Conservation (phyloP, 257 asterid species). For the Perilla frutescens region DNA sequence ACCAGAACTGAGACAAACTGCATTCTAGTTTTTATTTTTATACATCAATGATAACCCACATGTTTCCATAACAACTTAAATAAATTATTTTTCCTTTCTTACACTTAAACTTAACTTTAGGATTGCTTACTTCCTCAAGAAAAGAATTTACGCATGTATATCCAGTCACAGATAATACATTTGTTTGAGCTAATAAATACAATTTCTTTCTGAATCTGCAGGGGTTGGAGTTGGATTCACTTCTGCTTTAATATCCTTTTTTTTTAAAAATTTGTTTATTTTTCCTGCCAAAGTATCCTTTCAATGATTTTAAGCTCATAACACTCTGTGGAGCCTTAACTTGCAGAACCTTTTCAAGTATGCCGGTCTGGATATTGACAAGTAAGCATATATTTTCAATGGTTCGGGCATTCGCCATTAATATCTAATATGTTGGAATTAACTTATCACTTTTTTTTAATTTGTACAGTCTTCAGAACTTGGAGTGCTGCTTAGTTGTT, state of each 20-base stretch:
- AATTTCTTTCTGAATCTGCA: slow-evolving; percentile 47
- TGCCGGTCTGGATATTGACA: slow-evolving; percentile 98
- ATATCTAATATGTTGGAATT: slow-evolving; percentile 22
- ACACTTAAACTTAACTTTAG: not conserved
- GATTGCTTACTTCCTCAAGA: not conserved
- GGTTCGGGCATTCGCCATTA: slow-evolving; percentile 12
- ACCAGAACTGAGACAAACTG: too few species aligned
- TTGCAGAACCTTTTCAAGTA: slow-evolving; percentile 84
- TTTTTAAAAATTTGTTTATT: slow-evolving; percentile 21
- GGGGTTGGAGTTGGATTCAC: slow-evolving; percentile 99
- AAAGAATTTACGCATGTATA: not conserved
- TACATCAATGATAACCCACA: too few species aligned
- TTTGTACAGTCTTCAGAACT: slow-evolving; percentile 87
- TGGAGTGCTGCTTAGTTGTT: slow-evolving; percentile 98
- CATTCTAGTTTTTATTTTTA: too few species aligned
- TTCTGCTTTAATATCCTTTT: slow-evolving; percentile 96
- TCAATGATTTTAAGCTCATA: slow-evolving; percentile 41
- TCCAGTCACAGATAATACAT: slow-evolving; percentile 1
- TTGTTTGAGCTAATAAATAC: slow-evolving; percentile 29
- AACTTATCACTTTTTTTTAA: slow-evolving; percentile 28
- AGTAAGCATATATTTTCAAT: slow-evolving; percentile 55
- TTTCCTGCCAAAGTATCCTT: slow-evolving; percentile 30
- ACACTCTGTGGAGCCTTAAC: slow-evolving; percentile 63
- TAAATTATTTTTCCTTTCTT: too few species aligned
- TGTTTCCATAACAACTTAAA: too few species aligned